Base-by-base conservation (phyloP, 2,329 filamentous ascomycete genomes). In the Cordyceps militaris region DNA sequence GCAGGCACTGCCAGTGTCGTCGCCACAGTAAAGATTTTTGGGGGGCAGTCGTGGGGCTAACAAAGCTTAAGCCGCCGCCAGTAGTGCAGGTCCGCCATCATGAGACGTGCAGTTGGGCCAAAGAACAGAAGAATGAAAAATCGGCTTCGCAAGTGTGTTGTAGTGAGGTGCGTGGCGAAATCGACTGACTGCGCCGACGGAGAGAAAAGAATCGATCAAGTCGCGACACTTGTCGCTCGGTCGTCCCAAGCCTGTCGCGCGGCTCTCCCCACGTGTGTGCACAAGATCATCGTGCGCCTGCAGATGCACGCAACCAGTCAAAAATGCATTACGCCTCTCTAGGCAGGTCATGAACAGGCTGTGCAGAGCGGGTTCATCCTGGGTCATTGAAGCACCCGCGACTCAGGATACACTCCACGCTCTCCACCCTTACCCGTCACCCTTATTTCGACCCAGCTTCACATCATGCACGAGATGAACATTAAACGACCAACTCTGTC, bases 351-450 rank as follows among this genome's bases (percentile, higher is more conserved):
- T 6, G 28, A 34, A 36, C 42, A 24, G 42, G 51, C 40, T 34
- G 40, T 52, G 49, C 36, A 43, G 28, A 32, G 50, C 50, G 36
- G 36, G 34, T 40, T 42, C 40, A 23, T 34, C 32, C 52, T 47
- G 52, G 42, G 43, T 43, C 52, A 56, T 47, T 28, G 3, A 14
- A 43, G 46, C 28, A 36, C 13, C n/a, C 44, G n/a, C 54, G 54
- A 56, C 46, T 56, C 30, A 49, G 28, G 7, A 19, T 49, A 43
- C 54, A 44, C 54, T 56, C 54, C 54, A 56, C 54, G 54, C 40
- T 56, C 54, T 56, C 54, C 54, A 56, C 54, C 54, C 43, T 56
- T 56, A 56, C 54, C 54, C 54, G 54, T 49, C 24, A 56, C 54
- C n/a, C 49, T 36, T 56, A 56, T 56, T 56, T 49, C 24, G 34